phyloP scores from a whole-genome alignment of 169 alveolate genomes.

The Babesia caballi region DNA sequence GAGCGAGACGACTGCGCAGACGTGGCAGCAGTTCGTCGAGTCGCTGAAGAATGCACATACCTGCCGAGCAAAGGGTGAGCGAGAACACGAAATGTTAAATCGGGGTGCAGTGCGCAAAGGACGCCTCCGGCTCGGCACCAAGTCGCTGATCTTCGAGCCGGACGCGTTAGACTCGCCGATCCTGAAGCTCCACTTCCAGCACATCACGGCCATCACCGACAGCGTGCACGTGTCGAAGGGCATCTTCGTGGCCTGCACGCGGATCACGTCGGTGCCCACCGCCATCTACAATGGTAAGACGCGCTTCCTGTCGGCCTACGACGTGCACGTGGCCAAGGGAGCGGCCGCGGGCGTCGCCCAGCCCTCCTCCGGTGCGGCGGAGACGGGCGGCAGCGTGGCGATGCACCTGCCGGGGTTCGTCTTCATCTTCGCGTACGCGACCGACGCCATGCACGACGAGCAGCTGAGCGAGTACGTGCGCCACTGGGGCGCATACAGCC shows the following conservation, averaged over 20 bases:
- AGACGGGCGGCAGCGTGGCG: not conserved
- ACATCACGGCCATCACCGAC: slow-evolving; percentile 37
- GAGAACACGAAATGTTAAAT: not conserved
- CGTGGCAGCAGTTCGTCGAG: slow-evolving; percentile 48
- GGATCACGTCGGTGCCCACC: slow-evolving; percentile 68
- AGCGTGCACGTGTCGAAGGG: slow-evolving; percentile 51
- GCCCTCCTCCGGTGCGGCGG: not conserved
- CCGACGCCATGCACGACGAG: slow-evolving; percentile 47
- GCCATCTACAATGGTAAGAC: slow-evolving; percentile 70
- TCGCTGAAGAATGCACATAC: slow-evolving; percentile 23
- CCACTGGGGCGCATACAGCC: slow-evolving; percentile 23
- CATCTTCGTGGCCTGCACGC: slow-evolving; percentile 58
- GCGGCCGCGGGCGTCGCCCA: not conserved
- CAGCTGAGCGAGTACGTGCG: slow-evolving; percentile 19
- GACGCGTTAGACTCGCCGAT: slow-evolving; percentile 70
- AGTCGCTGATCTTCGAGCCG: slow-evolving; percentile 81
- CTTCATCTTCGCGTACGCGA: slow-evolving; percentile 44
- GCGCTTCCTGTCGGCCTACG: slow-evolving; percentile 69
- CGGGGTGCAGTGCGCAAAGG: slow-evolving; percentile 57
- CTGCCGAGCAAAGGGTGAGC: slow-evolving; percentile 30
- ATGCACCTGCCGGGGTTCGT: slow-evolving; percentile 40
- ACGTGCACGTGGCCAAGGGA: slow-evolving; percentile 23
- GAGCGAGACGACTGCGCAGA: slow-evolving; percentile 9
- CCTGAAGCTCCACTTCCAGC: slow-evolving; percentile 66
- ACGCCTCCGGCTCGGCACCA: slow-evolving; percentile 79